Percentiles rank a stretch among this genome's conserved stretches.
Conservation (phyloP, 2,329 filamentous ascomycete species). For the Stachybotrys chartarum region DNA sequence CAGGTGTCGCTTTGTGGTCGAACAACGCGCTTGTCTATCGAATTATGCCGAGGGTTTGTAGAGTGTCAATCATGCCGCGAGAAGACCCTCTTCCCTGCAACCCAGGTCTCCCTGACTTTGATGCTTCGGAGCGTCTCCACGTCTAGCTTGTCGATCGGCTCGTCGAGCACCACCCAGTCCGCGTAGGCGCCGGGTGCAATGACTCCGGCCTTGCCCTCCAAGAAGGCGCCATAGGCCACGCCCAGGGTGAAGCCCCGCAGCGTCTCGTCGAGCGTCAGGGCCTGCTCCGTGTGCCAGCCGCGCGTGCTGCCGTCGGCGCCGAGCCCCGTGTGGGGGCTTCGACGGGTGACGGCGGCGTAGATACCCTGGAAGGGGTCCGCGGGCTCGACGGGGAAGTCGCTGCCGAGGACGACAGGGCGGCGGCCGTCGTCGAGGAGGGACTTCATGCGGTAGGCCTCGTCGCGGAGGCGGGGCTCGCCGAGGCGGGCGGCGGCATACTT, state of each 20-base stretch:
- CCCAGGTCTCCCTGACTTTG: constrained; percentile 60
- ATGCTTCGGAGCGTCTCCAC: constrained; percentile 46
- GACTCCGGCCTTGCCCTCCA: constrained; percentile 50
- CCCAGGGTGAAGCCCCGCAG: constrained; percentile 55
- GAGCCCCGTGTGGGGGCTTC: constrained; percentile 48
- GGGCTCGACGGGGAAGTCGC: constrained; percentile 67
- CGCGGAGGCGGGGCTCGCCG: constrained; percentile 43
- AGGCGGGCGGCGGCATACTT: constrained; percentile 56
- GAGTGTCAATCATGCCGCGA: constrained; percentile 1
- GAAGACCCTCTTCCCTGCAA: constrained; percentile 49
- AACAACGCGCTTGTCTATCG: no score
- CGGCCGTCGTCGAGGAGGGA: constrained; percentile 44
- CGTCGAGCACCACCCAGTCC: constrained; percentile 65
- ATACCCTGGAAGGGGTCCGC: constrained; percentile 61
- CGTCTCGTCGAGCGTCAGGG: constrained; percentile 51
- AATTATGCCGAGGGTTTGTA: no score
- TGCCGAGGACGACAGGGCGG: constrained; percentile 59
- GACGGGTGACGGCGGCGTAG: constrained; percentile 58
- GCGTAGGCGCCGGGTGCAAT: constrained; percentile 56
- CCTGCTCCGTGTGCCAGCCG: constrained; percentile 55
- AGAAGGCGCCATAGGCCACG: constrained; percentile 51
- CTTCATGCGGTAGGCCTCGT: constrained; percentile 60
- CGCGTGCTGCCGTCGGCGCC: constrained; percentile 37
- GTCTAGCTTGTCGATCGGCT: constrained; percentile 41
- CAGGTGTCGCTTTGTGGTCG: no score